phyloP scores from a whole-genome alignment of 306 rosid genomes.

The Lathyrus oleraceus region DNA sequence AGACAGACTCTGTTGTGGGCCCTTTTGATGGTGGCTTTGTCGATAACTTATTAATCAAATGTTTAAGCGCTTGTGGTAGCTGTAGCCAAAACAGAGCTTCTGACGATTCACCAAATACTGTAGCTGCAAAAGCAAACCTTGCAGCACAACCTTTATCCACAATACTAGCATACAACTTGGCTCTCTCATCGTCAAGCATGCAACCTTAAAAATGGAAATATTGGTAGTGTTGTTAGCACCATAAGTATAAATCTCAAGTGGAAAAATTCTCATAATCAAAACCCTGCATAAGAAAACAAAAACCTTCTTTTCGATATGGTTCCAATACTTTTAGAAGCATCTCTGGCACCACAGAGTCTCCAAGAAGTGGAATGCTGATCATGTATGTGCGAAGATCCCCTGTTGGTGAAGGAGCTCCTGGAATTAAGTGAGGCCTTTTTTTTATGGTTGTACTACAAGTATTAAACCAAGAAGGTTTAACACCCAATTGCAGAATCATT shows the following conservation, averaged over 20 bases:
- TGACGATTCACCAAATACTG: conserved; percentile 80
- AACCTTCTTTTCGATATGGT: conserved; percentile 93
- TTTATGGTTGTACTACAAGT: conserved; percentile 70
- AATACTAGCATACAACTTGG: conserved; percentile 82
- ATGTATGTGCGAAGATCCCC: conserved; percentile 88
- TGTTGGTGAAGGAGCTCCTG: conserved; percentile 64
- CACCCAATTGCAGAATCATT: conserved; percentile 93
- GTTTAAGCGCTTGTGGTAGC: conserved; percentile 76
- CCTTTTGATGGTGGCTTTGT: conserved; percentile 60
- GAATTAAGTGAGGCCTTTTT: conserved; percentile 77
- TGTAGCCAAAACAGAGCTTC: conserved; percentile 99
- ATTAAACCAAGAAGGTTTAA: conserved; percentile 94
- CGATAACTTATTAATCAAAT: conserved; percentile 66
- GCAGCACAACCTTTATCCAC: conserved; percentile 76
- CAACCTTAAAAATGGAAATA: conserved; percentile 61
- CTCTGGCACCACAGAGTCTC: conserved; percentile 93
- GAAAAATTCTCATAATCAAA: conserved; percentile 31
- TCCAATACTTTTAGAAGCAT: conserved; percentile 89
- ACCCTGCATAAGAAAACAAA: conserved; percentile 32
- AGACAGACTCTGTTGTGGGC: conserved; percentile 39
- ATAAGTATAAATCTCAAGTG: conserved; percentile 18
- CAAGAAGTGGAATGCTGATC: conserved; percentile 70
- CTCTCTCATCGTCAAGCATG: conserved; percentile 88
- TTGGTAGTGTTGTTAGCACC: conserved; percentile 34
- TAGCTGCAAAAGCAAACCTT: conserved; percentile 93